Conservation (phyloP, 2,329 filamentous ascomycete genomes). For the Aspergillus unguis region DNA sequence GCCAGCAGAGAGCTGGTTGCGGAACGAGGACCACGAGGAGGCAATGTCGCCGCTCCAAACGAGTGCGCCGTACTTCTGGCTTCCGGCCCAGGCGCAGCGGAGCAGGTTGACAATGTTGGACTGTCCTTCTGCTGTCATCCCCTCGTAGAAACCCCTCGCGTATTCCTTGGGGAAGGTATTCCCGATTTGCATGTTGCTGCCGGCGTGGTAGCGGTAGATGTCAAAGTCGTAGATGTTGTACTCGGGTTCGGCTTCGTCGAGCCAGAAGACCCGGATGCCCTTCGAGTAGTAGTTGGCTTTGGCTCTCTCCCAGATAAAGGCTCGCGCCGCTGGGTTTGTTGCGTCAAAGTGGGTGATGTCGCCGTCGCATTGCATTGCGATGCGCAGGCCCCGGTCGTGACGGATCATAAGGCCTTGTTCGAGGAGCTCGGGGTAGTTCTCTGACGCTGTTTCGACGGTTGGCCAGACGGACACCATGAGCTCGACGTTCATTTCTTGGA, state of each 20-base stretch:
- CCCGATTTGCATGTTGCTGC: constrained; percentile 54
- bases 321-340: constrained; percentile 58
- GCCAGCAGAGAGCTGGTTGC: constrained; percentile 60
- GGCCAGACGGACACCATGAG: constrained; percentile 70
- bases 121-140: constrained; percentile 53
- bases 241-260: constrained; percentile 66
- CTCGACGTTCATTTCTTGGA: constrained; percentile 58
- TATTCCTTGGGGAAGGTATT: constrained; percentile 62
- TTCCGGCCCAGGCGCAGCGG: constrained; percentile 56
- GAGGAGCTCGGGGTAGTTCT: constrained; percentile 62
- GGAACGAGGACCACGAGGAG: constrained; percentile 58
- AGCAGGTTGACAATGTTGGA: constrained; percentile 58
- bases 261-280: constrained; percentile 64
- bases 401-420: constrained; percentile 60
- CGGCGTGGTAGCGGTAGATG: constrained; percentile 59
- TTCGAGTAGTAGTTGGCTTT: constrained; percentile 61
- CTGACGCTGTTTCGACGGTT: constrained; percentile 57
- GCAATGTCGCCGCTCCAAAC: constrained; percentile 68
- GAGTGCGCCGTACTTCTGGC: constrained; percentile 62
- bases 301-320: constrained; percentile 58
- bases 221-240: constrained; percentile 65
- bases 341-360: constrained; percentile 61
- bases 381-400: constrained; percentile 57
- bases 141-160: constrained; percentile 59
- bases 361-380: constrained; percentile 58